Evolutionary conservation across 2,329 filamentous ascomycete species (phyloP), one percentile per base, ranked within the genome.

Genomic region (Venturia asperata): DNA sequence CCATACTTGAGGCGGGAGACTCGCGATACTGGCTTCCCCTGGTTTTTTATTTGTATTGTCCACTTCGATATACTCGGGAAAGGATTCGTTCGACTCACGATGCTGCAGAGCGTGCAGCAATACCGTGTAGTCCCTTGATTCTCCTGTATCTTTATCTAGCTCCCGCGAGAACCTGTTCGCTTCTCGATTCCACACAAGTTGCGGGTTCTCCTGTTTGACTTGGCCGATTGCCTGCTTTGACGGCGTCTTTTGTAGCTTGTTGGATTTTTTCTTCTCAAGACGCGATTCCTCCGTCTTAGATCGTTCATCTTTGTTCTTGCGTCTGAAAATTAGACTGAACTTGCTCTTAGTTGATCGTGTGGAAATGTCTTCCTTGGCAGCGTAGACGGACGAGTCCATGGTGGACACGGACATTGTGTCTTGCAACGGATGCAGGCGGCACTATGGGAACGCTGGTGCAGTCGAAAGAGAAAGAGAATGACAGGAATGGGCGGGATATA

Each of bases 41-140:
- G 61, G 61, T n/a, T 58, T 58, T 27, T 37, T 58, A 15, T 58
- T 58, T n/a, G 52, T 37, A 24, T 58, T 58, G 52, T 58, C 52
- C 15, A 34, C 27, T 27, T 58, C 52, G 19, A 58, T 34, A 15
- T 58, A 58, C 52, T 34, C 52, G 2, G 52, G 52, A 19, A 58
- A 34, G 9, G 52, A 58, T 11, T 58, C 52, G 3, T 58, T 58
- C 3, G 52, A 58, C 30, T 58, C 52, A 37, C 52, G 52, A 58
- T 58, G 52, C 17, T 34, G 27, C 52, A 58, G 37, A 58, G 52
- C 52, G 17, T 58, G 52, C 27, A 58, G 30, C 52, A 58, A n/a
- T 1, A 34, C 11, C 13, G 52, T 58, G 10, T 58, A 27, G n/a
- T 58, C 52, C 10, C 52, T 58, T 19, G 52, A 34, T 58, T 58